Evolutionary conservation across 306 rosid genomes (phyloP), one percentile per base, ranked within the genome.

Genomic region (Lathyrus oleraceus): DNA sequence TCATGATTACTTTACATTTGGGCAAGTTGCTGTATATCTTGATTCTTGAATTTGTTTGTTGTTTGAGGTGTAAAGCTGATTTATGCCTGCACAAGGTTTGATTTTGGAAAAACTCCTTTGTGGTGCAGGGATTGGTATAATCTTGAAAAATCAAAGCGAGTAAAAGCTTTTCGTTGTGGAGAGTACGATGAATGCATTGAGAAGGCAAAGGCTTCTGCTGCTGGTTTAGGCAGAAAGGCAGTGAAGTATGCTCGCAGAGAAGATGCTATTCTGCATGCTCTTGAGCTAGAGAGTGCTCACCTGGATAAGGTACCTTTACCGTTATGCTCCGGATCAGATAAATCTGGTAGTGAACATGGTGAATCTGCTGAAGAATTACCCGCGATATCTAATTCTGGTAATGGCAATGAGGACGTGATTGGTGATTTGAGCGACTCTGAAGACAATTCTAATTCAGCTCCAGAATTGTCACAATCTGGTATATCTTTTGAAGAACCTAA

Each of bases 171-270:
- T 83, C 95, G 97, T 53, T 95, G 99, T 59, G 96, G 97, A 64
- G 97, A 95, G 77, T 91, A 91, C 76, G 91, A 89, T 62, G 95
- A 83, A 47, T 89, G 92, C 81, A 95, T 95, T 77, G 97, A 86
- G 81, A 91, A 86, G 79, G 99, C 99, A 25, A 95, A 89, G 83
- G 90, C 85, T 10, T 82, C 91, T 71, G 95, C 87, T 49, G 91
- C 96, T 11, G 86, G 62, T 82, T 75, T 87, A 64, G 89, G 70
- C 83, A 95, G 86, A 85, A 95, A 87, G 75, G 94, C 84, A 8
- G 97, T 85, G 59, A 95, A 95, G 77, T 95, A 95, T 89, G 99
- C 97, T 75, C 92, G 97, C 38, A 87, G 97, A 77, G 99, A 95
- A 82, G 97, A 95, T 79, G 99, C 99, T 53, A 95, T 91, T 81